Evolutionary conservation across 306 rosid genomes (phyloP).

Genomic region (Casuarina equisetifolia): DNA sequence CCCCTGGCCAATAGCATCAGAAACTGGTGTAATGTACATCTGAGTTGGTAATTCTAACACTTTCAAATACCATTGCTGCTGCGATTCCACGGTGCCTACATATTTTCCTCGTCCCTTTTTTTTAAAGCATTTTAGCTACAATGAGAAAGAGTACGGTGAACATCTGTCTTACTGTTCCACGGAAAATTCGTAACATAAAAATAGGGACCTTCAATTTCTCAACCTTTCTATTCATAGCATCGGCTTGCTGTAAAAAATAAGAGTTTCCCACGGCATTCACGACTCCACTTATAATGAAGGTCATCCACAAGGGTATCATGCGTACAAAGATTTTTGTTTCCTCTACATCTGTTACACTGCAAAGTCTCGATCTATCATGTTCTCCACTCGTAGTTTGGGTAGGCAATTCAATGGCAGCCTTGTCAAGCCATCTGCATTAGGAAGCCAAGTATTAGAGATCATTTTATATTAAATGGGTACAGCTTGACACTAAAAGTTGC

Average conservation of each 20-base stretch:
- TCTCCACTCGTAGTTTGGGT: slow-evolving; percentile 12
- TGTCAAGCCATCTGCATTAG: slow-evolving; percentile 33
- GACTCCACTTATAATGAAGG: slow-evolving; percentile 19
- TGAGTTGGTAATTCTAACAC: too few relatives aligned
- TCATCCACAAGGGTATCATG: too few relatives aligned
- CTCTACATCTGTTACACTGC: slow-evolving; percentile 38
- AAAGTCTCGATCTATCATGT: slow-evolving; percentile 28
- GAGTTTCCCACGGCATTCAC: slow-evolving; percentile 33
- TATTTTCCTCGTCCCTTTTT: too few relatives aligned
- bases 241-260: too few relatives aligned
- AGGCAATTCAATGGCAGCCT: slow-evolving; percentile 27
- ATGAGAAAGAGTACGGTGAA: too few relatives aligned
- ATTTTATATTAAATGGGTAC: background rate
- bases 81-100: too few relatives aligned
- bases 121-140: too few relatives aligned
- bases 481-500: background rate
- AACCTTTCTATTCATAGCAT: slow-evolving; percentile 10
- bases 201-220: slow-evolving; percentile 4
- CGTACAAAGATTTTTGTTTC: slow-evolving; percentile 18
- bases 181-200: slow-evolving; percentile 5
- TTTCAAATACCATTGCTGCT: too few relatives aligned
- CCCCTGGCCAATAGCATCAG: too few relatives aligned
- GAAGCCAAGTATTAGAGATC: too few relatives aligned
- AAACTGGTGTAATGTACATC: too few relatives aligned
- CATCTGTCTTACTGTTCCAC: background rate